Evolutionary conservation across 257 asterid species (phyloP).

Genomic region (Ajuga chamaepitys): DNA sequence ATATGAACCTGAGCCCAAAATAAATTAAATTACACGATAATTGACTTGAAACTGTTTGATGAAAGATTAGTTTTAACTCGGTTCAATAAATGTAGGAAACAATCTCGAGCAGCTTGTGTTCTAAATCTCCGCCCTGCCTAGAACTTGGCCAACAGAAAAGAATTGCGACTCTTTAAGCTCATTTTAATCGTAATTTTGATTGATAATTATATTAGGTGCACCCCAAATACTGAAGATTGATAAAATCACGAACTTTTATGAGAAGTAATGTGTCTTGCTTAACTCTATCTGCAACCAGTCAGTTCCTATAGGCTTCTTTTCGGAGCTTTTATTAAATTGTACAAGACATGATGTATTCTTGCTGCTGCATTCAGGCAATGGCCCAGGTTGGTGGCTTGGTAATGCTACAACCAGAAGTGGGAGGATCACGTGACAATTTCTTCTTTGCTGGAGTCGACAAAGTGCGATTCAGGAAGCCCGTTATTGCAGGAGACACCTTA

Average conservation of each 20-base stretch:
- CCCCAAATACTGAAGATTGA: neutral
- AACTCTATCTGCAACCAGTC: neutral
- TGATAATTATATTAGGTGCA: too few relatives aligned
- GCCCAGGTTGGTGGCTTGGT: conserved; percentile 96
- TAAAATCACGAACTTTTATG: neutral
- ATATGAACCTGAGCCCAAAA: too few relatives aligned
- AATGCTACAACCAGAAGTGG: conserved; percentile 86
- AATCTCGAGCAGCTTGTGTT: too few relatives aligned
- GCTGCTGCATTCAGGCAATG: conserved; percentile 60
- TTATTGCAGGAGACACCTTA: conserved; percentile 75
- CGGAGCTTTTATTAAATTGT: conserved; percentile 3
- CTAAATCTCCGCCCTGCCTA: too few relatives aligned
- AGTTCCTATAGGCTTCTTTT: neutral
- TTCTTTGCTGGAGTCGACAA: conserved; percentile 92
- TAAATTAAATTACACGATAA: too few relatives aligned
- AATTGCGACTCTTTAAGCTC: too few relatives aligned
- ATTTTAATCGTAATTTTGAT: too few relatives aligned
- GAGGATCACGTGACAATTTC: conserved; percentile 69
- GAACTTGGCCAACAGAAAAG: too few relatives aligned
- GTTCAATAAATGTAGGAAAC: too few relatives aligned
- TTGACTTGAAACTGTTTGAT: too few relatives aligned
- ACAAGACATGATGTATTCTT: conserved; percentile 10
- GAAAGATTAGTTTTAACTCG: too few relatives aligned
- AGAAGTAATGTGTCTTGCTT: neutral
- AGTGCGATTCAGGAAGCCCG: conserved; percentile 87